Conservation (phyloP, 257 asterid genomes). For the Hygrophila difformis region DNA sequence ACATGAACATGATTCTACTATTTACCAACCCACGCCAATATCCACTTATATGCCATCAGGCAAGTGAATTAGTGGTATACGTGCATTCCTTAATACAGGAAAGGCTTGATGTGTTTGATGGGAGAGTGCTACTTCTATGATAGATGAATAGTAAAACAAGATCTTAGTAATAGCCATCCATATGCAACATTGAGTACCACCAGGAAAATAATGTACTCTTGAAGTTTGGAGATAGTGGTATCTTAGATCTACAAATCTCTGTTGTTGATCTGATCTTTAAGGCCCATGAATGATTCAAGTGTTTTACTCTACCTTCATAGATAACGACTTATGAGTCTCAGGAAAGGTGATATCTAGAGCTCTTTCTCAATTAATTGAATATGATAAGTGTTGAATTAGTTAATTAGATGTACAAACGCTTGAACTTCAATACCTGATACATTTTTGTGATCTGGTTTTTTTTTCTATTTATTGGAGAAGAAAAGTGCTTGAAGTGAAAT, state of each 20-base stretch:
- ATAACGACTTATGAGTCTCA: background rate
- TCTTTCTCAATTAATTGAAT: no score
- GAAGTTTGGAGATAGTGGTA: background rate
- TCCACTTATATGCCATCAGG: conserved; percentile 63
- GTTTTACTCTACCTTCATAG: background rate
- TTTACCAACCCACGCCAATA: conserved; percentile 54
- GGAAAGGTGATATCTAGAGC: conserved; percentile 1
- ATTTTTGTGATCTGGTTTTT: background rate
- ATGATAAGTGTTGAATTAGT: no score
- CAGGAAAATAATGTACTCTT: no score
- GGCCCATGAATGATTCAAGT: background rate
- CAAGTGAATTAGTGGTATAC: conserved; percentile 20
- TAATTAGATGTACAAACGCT: background rate
- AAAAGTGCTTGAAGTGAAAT: background rate
- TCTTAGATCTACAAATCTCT: background rate
- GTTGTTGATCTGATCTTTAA: background rate
- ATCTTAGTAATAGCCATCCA: no score
- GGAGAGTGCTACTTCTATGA: conserved; percentile 2
- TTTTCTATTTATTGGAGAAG: no score
- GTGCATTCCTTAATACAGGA: conserved; percentile 1
- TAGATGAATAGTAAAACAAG: no score
- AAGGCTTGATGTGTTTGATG: conserved; percentile 11
- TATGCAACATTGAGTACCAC: no score
- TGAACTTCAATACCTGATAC: background rate
- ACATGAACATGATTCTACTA: conserved; percentile 32